Evolutionary conservation across 164 flowering plant species (phyloP).

Genomic region (Tetrastigma voinierianum): DNA sequence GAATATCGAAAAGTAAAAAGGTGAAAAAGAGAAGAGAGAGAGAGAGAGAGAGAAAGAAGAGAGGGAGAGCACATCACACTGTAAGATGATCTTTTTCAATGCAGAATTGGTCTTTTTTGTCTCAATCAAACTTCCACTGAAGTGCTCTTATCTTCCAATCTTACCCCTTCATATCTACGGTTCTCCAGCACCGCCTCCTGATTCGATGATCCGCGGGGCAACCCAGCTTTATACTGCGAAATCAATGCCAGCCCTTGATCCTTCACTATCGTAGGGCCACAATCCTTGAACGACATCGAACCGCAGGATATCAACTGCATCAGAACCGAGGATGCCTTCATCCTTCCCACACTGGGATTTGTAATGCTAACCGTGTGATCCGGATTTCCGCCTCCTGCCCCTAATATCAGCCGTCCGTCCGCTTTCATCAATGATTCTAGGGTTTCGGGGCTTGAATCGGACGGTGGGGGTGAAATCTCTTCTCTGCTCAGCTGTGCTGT

Average conservation of each 20-base stretch:
- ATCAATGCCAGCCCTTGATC: conserved; percentile 59
- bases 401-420: conserved; percentile 40
- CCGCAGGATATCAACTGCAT: conserved; percentile 94
- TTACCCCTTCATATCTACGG: conserved; percentile 24
- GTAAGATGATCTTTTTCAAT: conserved; percentile 77
- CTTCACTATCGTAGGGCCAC: conserved; percentile 48
- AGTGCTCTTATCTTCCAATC: conserved; percentile 81
- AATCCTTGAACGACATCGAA: conserved; percentile 63
- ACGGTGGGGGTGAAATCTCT: conserved; percentile 89
- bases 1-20: not conserved
- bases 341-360: conserved; percentile 28
- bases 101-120: conserved; percentile 56
- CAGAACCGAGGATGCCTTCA: conserved; percentile 67
- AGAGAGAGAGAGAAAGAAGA: too few relatives aligned
- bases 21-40: not conserved
- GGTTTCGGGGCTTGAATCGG: conserved; percentile 89
- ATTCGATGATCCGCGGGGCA: conserved; percentile 50
- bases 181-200: conserved; percentile 23
- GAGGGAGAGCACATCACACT: conserved; percentile 71
- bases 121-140: conserved; percentile 92
- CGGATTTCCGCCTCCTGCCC: conserved; percentile 4
- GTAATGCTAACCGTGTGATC: not conserved
- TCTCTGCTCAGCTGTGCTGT: conserved; percentile 50
- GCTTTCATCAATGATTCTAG: conserved; percentile 76
- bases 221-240: conserved; percentile 45